Percentiles rank a stretch among this genome's conserved stretches.
phyloP scores from a whole-genome alignment of 305 asterid genomes.

The Fraxinus sp. region DNA sequence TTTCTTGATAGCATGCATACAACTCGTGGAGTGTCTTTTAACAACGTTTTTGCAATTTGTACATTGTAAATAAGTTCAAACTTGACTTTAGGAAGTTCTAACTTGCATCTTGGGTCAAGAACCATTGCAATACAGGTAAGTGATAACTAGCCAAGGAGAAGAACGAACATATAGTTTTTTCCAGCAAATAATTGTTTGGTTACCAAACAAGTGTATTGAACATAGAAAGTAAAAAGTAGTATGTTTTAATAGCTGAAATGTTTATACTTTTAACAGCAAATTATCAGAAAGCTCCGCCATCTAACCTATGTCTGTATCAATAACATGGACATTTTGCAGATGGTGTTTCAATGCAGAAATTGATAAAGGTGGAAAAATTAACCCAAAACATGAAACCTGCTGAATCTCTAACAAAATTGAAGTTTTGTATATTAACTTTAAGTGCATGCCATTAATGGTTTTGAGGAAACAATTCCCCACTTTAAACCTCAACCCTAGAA shows the following conservation, averaged over 20 bases:
- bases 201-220: no score
- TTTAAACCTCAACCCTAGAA: not conserved
- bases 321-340: not conserved
- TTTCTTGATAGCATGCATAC: no score
- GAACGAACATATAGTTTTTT: no score
- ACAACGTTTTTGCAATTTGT: no score
- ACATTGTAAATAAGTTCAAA: no score
- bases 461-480: not conserved
- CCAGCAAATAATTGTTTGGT: no score
- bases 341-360: not conserved
- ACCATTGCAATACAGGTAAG: no score
- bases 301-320: not conserved
- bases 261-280: not conserved
- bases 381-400: not conserved
- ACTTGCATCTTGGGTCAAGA: no score
- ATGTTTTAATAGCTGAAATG: not conserved
- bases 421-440: not conserved
- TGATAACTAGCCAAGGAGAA: no score
- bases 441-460: not conserved
- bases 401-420: not conserved
- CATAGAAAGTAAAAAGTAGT: not conserved
- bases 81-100: no score
- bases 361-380: not conserved
- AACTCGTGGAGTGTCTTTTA: no score
- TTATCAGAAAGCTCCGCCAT: not conserved